Conservation (phyloP, 176 grass and related monocot species). For the Leersia perrieri region DNA sequence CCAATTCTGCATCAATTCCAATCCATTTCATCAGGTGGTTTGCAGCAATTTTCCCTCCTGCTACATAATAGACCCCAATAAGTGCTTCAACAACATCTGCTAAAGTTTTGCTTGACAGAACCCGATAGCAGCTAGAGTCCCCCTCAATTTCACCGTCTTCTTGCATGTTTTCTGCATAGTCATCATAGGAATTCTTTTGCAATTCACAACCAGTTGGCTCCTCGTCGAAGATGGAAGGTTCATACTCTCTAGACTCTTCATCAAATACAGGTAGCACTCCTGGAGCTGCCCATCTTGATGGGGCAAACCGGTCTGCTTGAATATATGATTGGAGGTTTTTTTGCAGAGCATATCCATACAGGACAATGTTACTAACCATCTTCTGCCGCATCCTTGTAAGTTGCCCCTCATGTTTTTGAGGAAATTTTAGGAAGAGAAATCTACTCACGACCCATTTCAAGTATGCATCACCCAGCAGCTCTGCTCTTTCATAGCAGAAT, state of each 20-base stretch:
- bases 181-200: constrained; percentile 54
- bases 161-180: constrained; percentile 59
- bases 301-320: constrained; percentile 95
- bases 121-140: constrained; percentile 92
- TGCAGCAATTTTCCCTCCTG: constrained; percentile 82
- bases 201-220: constrained; percentile 40
- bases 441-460: constrained; percentile 99
- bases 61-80: constrained; percentile 96
- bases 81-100: constrained; percentile 98
- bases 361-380: constrained; percentile 99
- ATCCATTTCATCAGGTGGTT: constrained; percentile 99
- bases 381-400: constrained; percentile 97
- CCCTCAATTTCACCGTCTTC: constrained; percentile 95
- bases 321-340: constrained; percentile 96
- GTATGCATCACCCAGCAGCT: constrained; percentile 96
- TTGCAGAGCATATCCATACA: constrained; percentile 84
- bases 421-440: constrained; percentile 97
- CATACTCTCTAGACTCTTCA: constrained; percentile 80
- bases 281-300: constrained; percentile 96
- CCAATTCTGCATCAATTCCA: constrained; percentile 85
- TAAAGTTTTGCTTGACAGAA: constrained; percentile 95
- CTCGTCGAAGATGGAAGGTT: constrained; percentile 55
- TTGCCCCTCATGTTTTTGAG: constrained; percentile 97
- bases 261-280: constrained; percentile 97
- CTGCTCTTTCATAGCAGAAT: constrained; percentile 98